Evolutionary conservation across 768 basidiomycete species (phyloP).

Genomic region (Tylopilus intermedius): DNA sequence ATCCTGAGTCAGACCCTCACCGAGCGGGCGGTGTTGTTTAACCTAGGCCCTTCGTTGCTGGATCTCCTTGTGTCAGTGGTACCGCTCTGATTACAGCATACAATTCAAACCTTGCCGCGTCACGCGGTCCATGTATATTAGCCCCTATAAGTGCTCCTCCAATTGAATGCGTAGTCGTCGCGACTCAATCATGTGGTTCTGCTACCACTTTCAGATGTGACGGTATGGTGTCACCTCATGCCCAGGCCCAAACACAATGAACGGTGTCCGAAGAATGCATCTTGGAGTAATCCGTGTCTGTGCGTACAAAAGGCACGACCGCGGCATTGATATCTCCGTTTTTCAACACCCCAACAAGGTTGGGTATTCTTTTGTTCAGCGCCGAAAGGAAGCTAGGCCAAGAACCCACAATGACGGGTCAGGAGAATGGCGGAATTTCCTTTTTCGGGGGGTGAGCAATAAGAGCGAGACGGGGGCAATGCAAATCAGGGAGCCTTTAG

Average conservation of each 20-base stretch:
- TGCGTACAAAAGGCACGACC: slow-evolving; percentile 1
- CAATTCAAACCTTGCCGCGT: not conserved
- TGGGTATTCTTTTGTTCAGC: slow-evolving; percentile 6
- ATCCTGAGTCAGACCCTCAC: not conserved
- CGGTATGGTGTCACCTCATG: slow-evolving; percentile 3
- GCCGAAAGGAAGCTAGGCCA: slow-evolving; percentile 12
- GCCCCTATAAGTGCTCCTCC: slow-evolving; percentile 8
- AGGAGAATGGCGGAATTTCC: slow-evolving; percentile 12
- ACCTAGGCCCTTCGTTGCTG: not conserved
- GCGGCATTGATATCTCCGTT: slow-evolving; percentile 14
- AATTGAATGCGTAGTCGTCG: not conserved
- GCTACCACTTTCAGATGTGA: not conserved
- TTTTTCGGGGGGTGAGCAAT: not conserved
- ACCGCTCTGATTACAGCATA: not conserved
- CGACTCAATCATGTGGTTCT: slow-evolving; percentile 5
- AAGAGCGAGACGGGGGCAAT: slow-evolving; percentile 1
- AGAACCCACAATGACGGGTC: not conserved
- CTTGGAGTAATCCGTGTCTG: not conserved
- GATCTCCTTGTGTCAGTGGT: not conserved
- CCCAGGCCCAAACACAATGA: not conserved
- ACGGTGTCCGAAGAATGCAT: slow-evolving; percentile 7
- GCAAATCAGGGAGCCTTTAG: not conserved
- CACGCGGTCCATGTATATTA: not conserved
- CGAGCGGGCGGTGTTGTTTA: not conserved
- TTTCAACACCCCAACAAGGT: not conserved